Conservation (phyloP, 345 rosid genomes). For the Melastoma malabathricum region DNA sequence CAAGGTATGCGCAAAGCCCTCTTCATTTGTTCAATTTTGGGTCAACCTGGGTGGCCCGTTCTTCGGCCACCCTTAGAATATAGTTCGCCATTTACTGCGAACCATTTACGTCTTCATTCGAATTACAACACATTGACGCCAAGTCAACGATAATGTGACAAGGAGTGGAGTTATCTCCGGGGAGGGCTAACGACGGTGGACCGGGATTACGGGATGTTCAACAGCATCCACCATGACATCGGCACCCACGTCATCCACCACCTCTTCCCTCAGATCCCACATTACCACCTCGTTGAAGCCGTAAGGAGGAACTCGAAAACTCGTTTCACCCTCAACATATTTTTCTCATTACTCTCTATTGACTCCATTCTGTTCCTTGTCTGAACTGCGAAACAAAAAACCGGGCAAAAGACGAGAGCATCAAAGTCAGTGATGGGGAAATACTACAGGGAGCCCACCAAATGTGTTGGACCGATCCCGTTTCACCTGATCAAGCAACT, state of each 20-base stretch:
- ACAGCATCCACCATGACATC: slow-evolving; percentile 75
- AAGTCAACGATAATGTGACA: not conserved
- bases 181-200: slow-evolving; percentile 89
- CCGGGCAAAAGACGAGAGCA: slow-evolving; percentile 25
- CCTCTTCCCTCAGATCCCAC: slow-evolving; percentile 94
- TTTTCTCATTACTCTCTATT: too few relatives aligned
- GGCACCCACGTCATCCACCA: slow-evolving; percentile 94
- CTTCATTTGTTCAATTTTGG: too few relatives aligned
- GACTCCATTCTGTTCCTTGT: too few relatives aligned
- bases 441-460: slow-evolving; percentile 69
- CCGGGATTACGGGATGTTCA: slow-evolving; percentile 68
- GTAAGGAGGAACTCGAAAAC: not conserved
- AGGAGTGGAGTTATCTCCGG: slow-evolving; percentile 84
- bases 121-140: too few relatives aligned
- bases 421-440: slow-evolving; percentile 68
- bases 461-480: slow-evolving; percentile 50
- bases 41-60: too few relatives aligned
- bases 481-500: slow-evolving; percentile 45
- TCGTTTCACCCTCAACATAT: too few relatives aligned
- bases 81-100: too few relatives aligned
- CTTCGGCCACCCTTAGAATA: too few relatives aligned
- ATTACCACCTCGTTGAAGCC: slow-evolving; percentile 70
- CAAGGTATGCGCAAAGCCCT: slow-evolving; percentile 33
- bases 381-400: not conserved
- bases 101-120: too few relatives aligned